Base-by-base conservation (phyloP, 371 early-diverging fungal genomes). In the Mucor lusitanicus region DNA sequence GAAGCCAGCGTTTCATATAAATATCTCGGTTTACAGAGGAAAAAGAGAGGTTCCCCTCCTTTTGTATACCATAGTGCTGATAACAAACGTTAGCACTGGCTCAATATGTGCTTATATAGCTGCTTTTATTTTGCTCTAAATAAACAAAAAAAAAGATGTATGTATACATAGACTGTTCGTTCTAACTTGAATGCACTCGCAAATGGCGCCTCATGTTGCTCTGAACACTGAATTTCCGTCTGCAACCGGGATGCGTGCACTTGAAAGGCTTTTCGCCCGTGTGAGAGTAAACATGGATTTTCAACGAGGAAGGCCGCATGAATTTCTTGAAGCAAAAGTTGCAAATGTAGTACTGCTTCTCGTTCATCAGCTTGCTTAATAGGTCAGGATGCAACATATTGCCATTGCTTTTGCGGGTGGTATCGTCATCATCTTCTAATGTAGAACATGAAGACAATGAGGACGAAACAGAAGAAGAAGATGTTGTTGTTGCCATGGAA, bases 161-260 rank as follows among this genome's bases (percentile, higher is more conserved):
- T n/a, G n/a, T n/a, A n/a, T n/a, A n/a, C n/a, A n/a, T n/a, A n/a
- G n/a, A n/a, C n/a, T n/a, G n/a, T n/a, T n/a, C n/a, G n/a, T 25
- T 28, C 42, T 28, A 63, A 19, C 55, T 50, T 37, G 75, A 73
- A 71, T 82, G 82, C 12, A 79, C 76, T 39, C 82, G 71, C 57
- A 82, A 58, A 68, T 92, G 93, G 25, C 93, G 83, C 35, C 89
- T 83, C 83, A 91, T 71, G 63, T 92, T 92, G 70, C 89, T 89
- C 55, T 84, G 80, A 1, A 92, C 92, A 8, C 91, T 89, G 63
- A 92, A 92, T 58, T 75, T 77, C 35, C 87, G 83, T 15, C 80
- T 80, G 70, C 93, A 92, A 0, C 87, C 88, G 19, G 78, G 74
- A 15, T 76, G 79, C 0, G 71, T 71, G 67, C 92, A 92, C 35